Evolutionary conservation across 1,284 basidiomycete species (phyloP), one percentile per base, ranked within the genome.

Genomic region (Fistulina hepatica): DNA sequence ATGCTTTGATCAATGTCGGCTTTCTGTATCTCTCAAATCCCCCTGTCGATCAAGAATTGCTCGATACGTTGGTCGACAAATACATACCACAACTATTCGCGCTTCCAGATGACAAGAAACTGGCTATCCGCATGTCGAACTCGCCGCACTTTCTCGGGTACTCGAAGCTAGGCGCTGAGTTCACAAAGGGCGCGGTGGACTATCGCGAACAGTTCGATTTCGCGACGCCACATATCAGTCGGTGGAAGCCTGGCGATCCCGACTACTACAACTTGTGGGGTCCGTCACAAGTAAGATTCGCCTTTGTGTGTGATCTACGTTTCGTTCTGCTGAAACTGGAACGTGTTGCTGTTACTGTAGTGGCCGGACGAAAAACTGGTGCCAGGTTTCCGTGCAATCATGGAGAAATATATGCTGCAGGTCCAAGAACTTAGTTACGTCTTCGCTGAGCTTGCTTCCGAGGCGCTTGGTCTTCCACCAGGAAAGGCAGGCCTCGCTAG

Each of bases 171-270:
- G 77, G 76, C 5, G 63, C 68, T 2, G 79, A 81, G 53, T 48
- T 73, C 36, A 81, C 79, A 17, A 76, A 71, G 47, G 77, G 76
- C 7, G 58, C 62, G 39, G 67, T 66, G 6, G 80, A 83, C 51
- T 65, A 69, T 49, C 61, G 78, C 27, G 80, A 83, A 51, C 78
- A 81, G 57, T 77, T 73, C 48, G 79, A 81, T 50, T 67, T 83
- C 45, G 77, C 67, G 26, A 81, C 76, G 2, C 63, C 60, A 13
- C 69, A 70, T 49, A 58, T 58, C 24, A 63, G 54, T 26, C 48
- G 55, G 33, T 77, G 73, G 69, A 69, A 60, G 40, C 54, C 63
- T 4, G 75, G 71, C 2, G 67, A 70, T 41, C 76, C 74, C 6
- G 74, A 77, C 21, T 76, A 76, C 49, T 60, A 69, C 45, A 65